Evolutionary conservation across 352 stramenopile genomes (phyloP).

Genomic region (Phytophthora ramorum): DNA sequence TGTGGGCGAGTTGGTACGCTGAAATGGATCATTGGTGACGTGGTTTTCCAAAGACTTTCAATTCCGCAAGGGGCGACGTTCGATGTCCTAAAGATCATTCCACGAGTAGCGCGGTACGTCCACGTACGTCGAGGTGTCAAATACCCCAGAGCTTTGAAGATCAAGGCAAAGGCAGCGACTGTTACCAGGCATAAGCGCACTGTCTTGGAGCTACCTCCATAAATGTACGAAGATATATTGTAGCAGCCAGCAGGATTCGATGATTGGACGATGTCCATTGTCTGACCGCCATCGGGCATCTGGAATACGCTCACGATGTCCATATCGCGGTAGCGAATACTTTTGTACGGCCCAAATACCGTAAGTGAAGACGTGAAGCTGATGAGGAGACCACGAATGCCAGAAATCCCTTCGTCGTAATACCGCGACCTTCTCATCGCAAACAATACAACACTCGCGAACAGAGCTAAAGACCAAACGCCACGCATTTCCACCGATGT

Average conservation of each 20-base stretch:
- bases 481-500: slow-evolving; percentile 54
- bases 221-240: slow-evolving; percentile 30
- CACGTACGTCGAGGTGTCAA: slow-evolving; percentile 12
- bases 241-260: slow-evolving; percentile 19
- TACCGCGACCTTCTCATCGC: slow-evolving; percentile 10
- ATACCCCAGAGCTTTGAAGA: slow-evolving; percentile 13
- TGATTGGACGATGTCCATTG: slow-evolving; percentile 23
- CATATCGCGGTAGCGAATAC: slow-evolving; percentile 20
- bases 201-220: slow-evolving; percentile 15
- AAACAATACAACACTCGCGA: slow-evolving; percentile 35
- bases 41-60: slow-evolving; percentile 27
- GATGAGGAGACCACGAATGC: slow-evolving; percentile 44
- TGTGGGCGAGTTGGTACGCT: neutral
- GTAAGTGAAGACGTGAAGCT: slow-evolving; percentile 45
- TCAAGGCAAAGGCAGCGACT: slow-evolving; percentile 1
- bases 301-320: slow-evolving; percentile 24
- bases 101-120: slow-evolving; percentile 4
- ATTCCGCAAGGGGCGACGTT: slow-evolving; percentile 21
- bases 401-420: slow-evolving; percentile 27
- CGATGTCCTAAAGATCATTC: slow-evolving; percentile 17
- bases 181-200: slow-evolving; percentile 19
- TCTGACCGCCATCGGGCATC: slow-evolving; percentile 11
- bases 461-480: slow-evolving; percentile 50
- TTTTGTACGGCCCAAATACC: slow-evolving; percentile 45
- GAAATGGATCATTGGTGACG: slow-evolving; percentile 31